Evolutionary conservation across 2,329 filamentous ascomycete genomes (phyloP).

Genomic region (Aspergillus hortae): DNA sequence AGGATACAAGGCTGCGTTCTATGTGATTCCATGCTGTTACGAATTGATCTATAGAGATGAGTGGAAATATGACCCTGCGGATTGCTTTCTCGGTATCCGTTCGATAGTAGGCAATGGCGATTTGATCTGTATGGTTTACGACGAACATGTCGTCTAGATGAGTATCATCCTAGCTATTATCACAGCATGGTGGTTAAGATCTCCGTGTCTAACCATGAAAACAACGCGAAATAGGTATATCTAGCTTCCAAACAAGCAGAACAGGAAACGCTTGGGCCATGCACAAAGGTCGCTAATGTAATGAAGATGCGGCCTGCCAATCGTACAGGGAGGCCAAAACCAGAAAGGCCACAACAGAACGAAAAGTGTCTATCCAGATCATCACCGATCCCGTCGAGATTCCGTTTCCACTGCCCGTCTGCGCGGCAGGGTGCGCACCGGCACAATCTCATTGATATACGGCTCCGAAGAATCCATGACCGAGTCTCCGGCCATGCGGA

Average conservation of each 20-base stretch:
- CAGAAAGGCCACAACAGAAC: not conserved
- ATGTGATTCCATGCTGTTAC: conserved; percentile 35
- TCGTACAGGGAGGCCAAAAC: not conserved
- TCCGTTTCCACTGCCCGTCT: conserved; percentile 26
- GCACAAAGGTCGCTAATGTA: not conserved
- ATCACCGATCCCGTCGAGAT: conserved; percentile 22
- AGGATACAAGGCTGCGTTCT: conserved; percentile 15
- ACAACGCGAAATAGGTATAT: not conserved
- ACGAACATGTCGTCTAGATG: too few species aligned
- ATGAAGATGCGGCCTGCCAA: not conserved
- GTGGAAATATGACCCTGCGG: conserved; percentile 24
- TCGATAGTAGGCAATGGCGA: not conserved
- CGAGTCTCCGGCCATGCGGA: conserved; percentile 39
- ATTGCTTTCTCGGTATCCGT: conserved; percentile 9
- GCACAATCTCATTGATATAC: conserved; percentile 44
- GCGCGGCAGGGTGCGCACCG: conserved; percentile 29
- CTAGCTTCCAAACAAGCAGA: not conserved
- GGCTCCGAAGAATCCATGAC: conserved; percentile 26
- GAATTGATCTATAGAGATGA: conserved; percentile 40
- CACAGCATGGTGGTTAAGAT: too few species aligned
- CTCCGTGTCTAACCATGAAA: not conserved
- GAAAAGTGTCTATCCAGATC: not conserved
- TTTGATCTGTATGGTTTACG: not conserved
- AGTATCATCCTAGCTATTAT: too few species aligned
- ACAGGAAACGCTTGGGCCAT: not conserved